Base-by-base conservation (phyloP, 176 grass and related monocot genomes). In the Miscanthus lutarioriparius region DNA sequence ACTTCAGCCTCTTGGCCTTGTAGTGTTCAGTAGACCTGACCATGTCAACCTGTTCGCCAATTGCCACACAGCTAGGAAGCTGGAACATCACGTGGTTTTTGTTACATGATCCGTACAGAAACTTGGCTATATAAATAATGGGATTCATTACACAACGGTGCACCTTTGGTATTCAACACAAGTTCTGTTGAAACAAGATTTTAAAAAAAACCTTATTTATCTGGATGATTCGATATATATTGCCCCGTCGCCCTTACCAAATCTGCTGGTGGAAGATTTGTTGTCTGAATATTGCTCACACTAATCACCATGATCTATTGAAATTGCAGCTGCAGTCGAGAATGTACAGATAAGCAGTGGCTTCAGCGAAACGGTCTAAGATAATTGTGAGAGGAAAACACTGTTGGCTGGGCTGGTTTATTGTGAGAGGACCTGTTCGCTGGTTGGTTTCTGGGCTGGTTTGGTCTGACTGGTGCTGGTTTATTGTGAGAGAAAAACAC, bases 361-460 rank as follows among this genome's bases (percentile, higher is more conserved):
- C 35, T 77, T 71, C 3, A n/a, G 59, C 6, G 76, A 84, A 80
- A 75, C 40, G 67, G 77, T 82, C 83, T n/a, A 86, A 72, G 66
- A 26, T 82, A n/a, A n/a, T n/a, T n/a, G n/a, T n/a, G n/a, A n/a
- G n/a, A n/a, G n/a, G n/a, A n/a, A n/a, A n/a, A n/a, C n/a, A n/a
- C n/a, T n/a, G n/a, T n/a, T n/a, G n/a, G n/a, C n/a, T n/a, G n/a
- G n/a, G n/a, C n/a, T n/a, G n/a, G n/a, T n/a, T n/a, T n/a, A n/a
- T n/a, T n/a, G n/a, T n/a, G n/a, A n/a, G n/a, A n/a, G n/a, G n/a
- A n/a, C n/a, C n/a, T n/a, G n/a, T n/a, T n/a, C n/a, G n/a, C n/a
- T n/a, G n/a, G n/a, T n/a, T n/a, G n/a, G n/a, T n/a, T n/a, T n/a
- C n/a, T n/a, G n/a, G n/a, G n/a, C n/a, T n/a, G n/a, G n/a, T n/a